These are phyloP conservation scores for Bipolaris oryzae DNA, from an alignment of 2,329 filamentous ascomycete genomes.

Conservation along the genomic window DNA sequence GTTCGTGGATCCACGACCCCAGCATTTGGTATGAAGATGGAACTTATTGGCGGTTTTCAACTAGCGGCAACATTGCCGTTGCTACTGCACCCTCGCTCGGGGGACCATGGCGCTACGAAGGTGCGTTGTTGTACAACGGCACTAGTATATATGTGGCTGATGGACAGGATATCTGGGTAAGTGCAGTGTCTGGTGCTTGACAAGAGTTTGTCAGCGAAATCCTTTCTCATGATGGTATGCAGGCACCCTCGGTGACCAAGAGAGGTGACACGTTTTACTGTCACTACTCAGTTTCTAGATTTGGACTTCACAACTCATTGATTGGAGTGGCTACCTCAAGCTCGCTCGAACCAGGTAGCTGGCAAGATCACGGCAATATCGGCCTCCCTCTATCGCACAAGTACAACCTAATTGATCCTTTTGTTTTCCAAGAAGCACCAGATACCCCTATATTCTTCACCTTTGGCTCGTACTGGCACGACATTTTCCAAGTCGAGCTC, in stretches of 20 bases:
- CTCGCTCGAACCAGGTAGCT: conserved; percentile 59
- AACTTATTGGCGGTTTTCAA: conserved; percentile 58
- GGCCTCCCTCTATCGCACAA: conserved; percentile 42
- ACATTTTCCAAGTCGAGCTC: conserved; percentile 66
- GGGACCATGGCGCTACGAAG: conserved; percentile 56
- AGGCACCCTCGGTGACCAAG: conserved; percentile 68
- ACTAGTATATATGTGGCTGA: conserved; percentile 51
- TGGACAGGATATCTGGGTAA: conserved; percentile 56
- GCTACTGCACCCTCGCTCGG: conserved; percentile 52
- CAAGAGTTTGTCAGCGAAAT: background rate
- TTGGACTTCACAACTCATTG: conserved; percentile 63
- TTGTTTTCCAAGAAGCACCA: conserved; percentile 47
- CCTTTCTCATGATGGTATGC: conserved; percentile 1
- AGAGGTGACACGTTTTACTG: conserved; percentile 63
- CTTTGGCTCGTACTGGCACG: conserved; percentile 71
- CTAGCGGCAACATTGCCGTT: conserved; percentile 55
- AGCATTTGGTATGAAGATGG: conserved; percentile 53
- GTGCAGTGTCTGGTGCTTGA: background rate
- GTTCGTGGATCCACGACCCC: conserved; percentile 54
- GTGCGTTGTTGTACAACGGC: conserved; percentile 51
- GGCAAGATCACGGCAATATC: conserved; percentile 65
- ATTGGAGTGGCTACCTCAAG: conserved; percentile 63
- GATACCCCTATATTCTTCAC: conserved; percentile 53
- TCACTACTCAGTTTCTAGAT: conserved; percentile 66
- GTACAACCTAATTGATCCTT: conserved; percentile 58